Base-by-base conservation (phyloP, 176 grass and related monocot genomes). In the Oryza nivara region DNA sequence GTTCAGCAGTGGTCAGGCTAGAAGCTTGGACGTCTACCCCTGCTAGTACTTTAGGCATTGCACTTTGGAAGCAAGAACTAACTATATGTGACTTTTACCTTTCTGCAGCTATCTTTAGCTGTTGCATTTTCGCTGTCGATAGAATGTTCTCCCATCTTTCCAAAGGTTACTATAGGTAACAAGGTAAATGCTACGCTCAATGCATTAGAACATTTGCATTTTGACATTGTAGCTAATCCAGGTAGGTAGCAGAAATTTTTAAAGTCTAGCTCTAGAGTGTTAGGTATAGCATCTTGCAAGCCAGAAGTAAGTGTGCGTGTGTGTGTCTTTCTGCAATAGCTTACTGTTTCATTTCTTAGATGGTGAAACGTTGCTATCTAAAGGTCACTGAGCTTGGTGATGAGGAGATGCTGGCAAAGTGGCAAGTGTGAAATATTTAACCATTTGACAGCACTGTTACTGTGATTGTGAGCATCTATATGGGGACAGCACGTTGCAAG, bases 11-110 rank as follows among this genome's bases (percentile, higher is more conserved):
- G 54, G 14, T 63, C 43, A 90, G 75, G 48, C 80, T 86, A 80
- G 79, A 90, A 90, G 74, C 75, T 90, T 87, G 75, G 75, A 64
- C 83, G 23, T 11, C 70, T 87, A 86, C 83, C 84, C 64, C 84
- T 83, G 68, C 74, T 58, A 52, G 52, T 49, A 9, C 82, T 85
- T 76, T 85, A 87, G 80, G 51, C 11, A 34, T 67, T 75, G 80
- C 75, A 87, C 75, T 87, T 87, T 87, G 63, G 80, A 83, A 87
- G 75, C 84, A 87, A 79, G 74, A 79, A 90, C 78, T 67, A 78
- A 78, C 45, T 72, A 79, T 26, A 41, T 67, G 67, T 17, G 72
- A 32, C 60, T 38, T 83, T 72, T 72, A 32, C 44, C 85, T 86
- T 83, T 88, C 74, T 78, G 77, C 63, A 89, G 70, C 79, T 73